Conservation (phyloP, 345 rosid species). For the Syzygium aromaticum region DNA sequence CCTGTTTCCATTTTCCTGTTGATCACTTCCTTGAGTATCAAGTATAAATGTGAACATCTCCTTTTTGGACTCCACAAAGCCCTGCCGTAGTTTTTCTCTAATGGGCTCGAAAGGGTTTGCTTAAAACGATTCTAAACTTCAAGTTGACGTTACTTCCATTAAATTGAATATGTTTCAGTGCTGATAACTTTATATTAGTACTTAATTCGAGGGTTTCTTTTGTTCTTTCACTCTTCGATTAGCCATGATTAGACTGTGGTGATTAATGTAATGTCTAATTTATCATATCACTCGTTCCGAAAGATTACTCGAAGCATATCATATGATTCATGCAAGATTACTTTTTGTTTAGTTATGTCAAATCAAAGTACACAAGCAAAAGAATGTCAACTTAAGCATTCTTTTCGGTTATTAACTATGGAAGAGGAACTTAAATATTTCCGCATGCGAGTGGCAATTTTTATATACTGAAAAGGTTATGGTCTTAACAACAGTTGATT, state of each 20-base stretch:
- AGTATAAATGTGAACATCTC: neutral
- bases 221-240: neutral
- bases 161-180: neutral
- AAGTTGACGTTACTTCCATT: neutral
- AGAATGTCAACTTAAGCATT: neutral
- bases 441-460: neutral
- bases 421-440: neutral
- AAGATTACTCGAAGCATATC: neutral
- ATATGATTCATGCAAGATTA: neutral
- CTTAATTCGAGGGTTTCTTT: neutral
- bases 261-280: neutral
- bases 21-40: neutral
- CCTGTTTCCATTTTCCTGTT: neutral
- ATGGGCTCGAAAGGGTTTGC: neutral
- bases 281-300: neutral
- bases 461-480: neutral
- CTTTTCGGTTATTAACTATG: neutral
- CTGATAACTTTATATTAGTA: neutral
- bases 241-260: neutral
- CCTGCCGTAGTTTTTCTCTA: neutral
- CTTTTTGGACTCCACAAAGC: neutral
- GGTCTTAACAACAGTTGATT: neutral
- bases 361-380: neutral
- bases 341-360: neutral
- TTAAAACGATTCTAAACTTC: neutral